Percentiles rank a stretch among this genome's conserved stretches.
Evolutionary conservation across 192 early-diverging fungal species (phyloP).

Genomic region (Coemansia sp.): DNA sequence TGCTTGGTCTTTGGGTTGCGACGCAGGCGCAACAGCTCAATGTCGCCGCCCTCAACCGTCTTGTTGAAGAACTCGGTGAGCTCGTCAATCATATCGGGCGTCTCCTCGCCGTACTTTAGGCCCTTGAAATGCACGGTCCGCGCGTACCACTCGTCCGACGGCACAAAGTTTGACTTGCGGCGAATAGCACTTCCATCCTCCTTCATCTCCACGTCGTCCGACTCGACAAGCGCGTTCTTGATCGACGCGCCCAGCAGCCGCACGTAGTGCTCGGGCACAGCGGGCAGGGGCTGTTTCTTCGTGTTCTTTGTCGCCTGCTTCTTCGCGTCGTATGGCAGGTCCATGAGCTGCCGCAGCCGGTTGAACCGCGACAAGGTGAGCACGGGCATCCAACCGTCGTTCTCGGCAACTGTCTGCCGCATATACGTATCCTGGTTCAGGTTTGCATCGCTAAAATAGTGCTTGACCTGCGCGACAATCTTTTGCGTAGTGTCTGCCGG

Average conservation of each 20-base stretch:
- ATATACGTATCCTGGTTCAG: conserved; percentile 52
- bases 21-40: conserved; percentile 43
- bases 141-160: conserved; percentile 40
- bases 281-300: conserved; percentile 7
- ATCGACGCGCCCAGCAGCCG: conserved; percentile 21
- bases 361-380: conserved; percentile 44
- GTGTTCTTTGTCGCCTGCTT: conserved; percentile 2
- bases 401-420: conserved; percentile 28
- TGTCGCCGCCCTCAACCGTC: conserved; percentile 14
- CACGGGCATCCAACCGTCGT: conserved; percentile 46
- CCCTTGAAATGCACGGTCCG: conserved; percentile 54
- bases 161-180: conserved; percentile 33
- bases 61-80: conserved; percentile 32
- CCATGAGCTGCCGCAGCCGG: conserved; percentile 48
- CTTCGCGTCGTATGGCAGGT: conserved; percentile 16
- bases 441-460: conserved; percentile 55
- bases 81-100: conserved; percentile 21
- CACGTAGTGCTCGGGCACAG: conserved; percentile 17
- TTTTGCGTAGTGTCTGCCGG: conserved; percentile 22
- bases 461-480: conserved; percentile 48
- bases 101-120: conserved; percentile 38
- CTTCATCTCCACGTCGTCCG: conserved; percentile 39
- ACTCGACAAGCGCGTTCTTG: conserved; percentile 18
- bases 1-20: conserved; percentile 49
- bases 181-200: conserved; percentile 33